A percentile compares a stretch with the other conserved stretches of the same genome.
These are phyloP conservation scores for Fusarium bactridioides DNA, from an alignment of 2,329 filamentous ascomycete species.

Conservation along the genomic window DNA sequence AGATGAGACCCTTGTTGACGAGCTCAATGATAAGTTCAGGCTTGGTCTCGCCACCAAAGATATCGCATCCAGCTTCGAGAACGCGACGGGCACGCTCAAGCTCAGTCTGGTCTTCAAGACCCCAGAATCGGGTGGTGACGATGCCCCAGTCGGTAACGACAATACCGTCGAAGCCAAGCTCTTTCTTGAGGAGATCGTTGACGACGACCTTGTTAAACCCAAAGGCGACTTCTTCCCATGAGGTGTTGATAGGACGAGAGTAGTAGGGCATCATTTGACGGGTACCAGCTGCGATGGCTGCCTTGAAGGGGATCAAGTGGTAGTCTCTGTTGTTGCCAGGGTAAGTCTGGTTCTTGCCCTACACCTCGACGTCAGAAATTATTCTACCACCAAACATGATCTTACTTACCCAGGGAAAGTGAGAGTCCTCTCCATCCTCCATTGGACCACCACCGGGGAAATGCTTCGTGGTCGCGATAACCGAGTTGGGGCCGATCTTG, in stretches of 20 bases:
- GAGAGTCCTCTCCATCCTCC: conserved; percentile 59
- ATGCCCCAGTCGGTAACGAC: conserved; percentile 62
- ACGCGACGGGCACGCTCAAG: conserved; percentile 47
- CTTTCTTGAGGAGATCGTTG: conserved; percentile 55
- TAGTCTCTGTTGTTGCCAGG: conserved; percentile 59
- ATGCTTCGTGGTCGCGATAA: conserved; percentile 61
- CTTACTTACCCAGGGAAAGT: conserved; percentile 50
- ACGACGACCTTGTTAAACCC: conserved; percentile 61
- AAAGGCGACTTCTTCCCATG: conserved; percentile 58
- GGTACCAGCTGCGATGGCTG: conserved; percentile 57
- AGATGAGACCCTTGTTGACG: conserved; percentile 49
- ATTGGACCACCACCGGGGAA: conserved; percentile 61
- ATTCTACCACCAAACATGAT: background rate
- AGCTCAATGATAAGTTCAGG: conserved; percentile 58
- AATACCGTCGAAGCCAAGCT: conserved; percentile 61
- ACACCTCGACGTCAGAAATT: conserved; percentile 18
- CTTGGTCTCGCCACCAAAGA: conserved; percentile 58
- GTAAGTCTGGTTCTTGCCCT: conserved; percentile 60
- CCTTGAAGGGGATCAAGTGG: conserved; percentile 59
- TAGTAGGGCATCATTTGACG: conserved; percentile 63
- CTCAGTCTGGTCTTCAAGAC: conserved; percentile 54
- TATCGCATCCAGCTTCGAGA: conserved; percentile 60
- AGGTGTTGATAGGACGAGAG: conserved; percentile 55
- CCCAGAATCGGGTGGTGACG: conserved; percentile 61
- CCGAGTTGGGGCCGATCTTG: conserved; percentile 52